phyloP scores from a whole-genome alignment of 2,329 filamentous ascomycete genomes.

The Esteya vermicola region DNA sequence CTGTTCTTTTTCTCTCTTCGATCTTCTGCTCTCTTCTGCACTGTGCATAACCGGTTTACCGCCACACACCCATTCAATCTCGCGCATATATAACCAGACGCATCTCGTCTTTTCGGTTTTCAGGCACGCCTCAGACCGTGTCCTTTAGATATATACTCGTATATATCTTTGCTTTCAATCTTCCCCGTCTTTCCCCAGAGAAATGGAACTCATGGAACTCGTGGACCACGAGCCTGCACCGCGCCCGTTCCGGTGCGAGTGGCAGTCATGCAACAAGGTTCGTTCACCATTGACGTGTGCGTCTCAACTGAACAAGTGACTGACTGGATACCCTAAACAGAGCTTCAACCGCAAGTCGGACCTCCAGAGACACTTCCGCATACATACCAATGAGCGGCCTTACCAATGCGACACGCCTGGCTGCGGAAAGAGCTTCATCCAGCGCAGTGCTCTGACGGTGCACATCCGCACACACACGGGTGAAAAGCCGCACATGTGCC shows the following conservation, averaged over 20 bases:
- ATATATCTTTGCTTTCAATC: slow-evolving; percentile 1
- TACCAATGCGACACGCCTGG: slow-evolving; percentile 46
- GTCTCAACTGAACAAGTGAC: slow-evolving; percentile 1
- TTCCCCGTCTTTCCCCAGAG: slow-evolving; percentile 7
- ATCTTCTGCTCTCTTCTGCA: not conserved
- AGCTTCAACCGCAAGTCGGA: slow-evolving; percentile 62
- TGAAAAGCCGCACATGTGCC: slow-evolving; percentile 58
- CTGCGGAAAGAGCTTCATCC: slow-evolving; percentile 59
- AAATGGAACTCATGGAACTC: slow-evolving; percentile 51
- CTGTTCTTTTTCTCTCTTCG: not conserved
- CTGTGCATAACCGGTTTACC: not conserved
- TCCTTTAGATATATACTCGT: too few relatives aligned
- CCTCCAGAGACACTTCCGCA: slow-evolving; percentile 54
- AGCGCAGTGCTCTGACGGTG: slow-evolving; percentile 54
- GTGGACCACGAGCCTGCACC: slow-evolving; percentile 49
- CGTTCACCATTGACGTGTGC: slow-evolving; percentile 9
- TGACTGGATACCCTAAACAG: slow-evolving; percentile 21
- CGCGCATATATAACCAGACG: not conserved
- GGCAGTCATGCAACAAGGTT: slow-evolving; percentile 49
- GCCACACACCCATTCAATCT: not conserved
- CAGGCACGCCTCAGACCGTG: not conserved
- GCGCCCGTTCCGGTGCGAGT: slow-evolving; percentile 50
- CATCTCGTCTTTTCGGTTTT: not conserved
- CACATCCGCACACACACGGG: slow-evolving; percentile 73
- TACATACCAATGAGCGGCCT: slow-evolving; percentile 57